phyloP scores from a whole-genome alignment of 2,329 filamentous ascomycete genomes.

The Lithohypha guttulata region DNA sequence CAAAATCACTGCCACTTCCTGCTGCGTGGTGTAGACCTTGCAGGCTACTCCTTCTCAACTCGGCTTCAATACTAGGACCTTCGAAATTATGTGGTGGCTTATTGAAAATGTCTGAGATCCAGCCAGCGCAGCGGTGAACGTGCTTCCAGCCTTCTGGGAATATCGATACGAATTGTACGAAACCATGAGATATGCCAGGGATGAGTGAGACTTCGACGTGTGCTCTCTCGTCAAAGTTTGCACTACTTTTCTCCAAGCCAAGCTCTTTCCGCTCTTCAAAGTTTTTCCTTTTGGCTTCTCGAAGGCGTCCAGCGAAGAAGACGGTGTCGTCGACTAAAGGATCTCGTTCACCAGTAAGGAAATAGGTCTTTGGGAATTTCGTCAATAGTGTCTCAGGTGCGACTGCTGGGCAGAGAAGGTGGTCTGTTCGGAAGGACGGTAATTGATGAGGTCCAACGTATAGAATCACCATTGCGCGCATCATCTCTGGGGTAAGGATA shows the following conservation, averaged over 20 bases:
- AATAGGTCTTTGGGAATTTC: constrained; percentile 87
- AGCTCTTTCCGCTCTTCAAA: constrained; percentile 46
- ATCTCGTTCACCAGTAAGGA: constrained; percentile 89
- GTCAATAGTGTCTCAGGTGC: constrained; percentile 75
- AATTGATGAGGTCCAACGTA: constrained; percentile 91
- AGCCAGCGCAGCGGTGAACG: constrained; percentile 64
- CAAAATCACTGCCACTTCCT: constrained; percentile 7
- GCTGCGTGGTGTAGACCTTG: constrained; percentile 1
- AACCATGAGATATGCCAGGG: constrained; percentile 84
- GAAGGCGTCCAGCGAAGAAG: constrained; percentile 82
- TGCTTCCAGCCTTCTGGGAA: constrained; percentile 88
- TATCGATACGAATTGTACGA: constrained; percentile 77
- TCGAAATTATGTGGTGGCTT: constrained; percentile 37
- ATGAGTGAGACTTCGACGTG: constrained; percentile 74
- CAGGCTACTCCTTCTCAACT: constrained; percentile 18
- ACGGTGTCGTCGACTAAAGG: constrained; percentile 94
- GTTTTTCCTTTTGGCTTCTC: constrained; percentile 59
- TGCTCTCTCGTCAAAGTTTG: constrained; percentile 59
- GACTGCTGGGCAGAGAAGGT: constrained; percentile 77
- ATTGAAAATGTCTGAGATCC: constrained; percentile 70
- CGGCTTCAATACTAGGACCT: constrained; percentile 27
- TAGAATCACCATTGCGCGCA: constrained; percentile 96
- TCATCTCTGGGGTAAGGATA: constrained; percentile 92
- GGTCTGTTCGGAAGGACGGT: constrained; percentile 86
- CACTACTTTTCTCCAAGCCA: constrained; percentile 43